Evolutionary conservation across 2,329 filamentous ascomycete species (phyloP).

Genomic region (Fusarium sp.): DNA sequence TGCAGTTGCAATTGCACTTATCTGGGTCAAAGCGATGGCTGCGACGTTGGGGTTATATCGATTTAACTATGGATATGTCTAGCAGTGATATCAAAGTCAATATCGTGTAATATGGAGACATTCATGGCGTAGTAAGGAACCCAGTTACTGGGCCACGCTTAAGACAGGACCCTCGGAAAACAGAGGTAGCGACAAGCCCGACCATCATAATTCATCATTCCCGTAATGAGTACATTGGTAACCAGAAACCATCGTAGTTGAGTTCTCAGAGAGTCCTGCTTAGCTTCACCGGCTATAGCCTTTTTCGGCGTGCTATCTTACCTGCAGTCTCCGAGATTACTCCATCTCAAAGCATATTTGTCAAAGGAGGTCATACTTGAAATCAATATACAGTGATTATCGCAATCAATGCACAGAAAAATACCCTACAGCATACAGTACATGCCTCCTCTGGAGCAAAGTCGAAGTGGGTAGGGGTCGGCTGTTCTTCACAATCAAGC

Average conservation of each 20-base stretch:
- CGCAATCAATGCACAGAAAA: neutral
- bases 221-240: neutral
- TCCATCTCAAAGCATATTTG: slow-evolving; percentile 9
- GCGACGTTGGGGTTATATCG: neutral
- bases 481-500: slow-evolving; percentile 29
- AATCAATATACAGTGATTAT: neutral
- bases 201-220: neutral
- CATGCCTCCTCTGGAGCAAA: neutral
- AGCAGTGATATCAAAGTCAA: neutral
- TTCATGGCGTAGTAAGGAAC: neutral
- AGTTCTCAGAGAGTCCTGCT: neutral
- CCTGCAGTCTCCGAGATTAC: neutral
- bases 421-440: slow-evolving; percentile 18
- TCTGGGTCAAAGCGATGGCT: neutral
- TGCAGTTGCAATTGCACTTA: neutral
- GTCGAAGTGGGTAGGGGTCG: slow-evolving; percentile 6
- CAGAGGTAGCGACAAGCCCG: neutral
- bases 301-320: slow-evolving; percentile 19
- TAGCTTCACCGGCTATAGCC: slow-evolving; percentile 1
- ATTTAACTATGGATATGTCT: neutral
- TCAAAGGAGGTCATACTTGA: slow-evolving; percentile 18
- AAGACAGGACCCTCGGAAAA: neutral
- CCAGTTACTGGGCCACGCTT: neutral
- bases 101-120: neutral
- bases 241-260: neutral